Percentiles rank a stretch among this genome's conserved stretches.
Evolutionary conservation across 495 filamentous ascomycete genomes (phyloP).

Genomic region (Penicillium chermesinum): DNA sequence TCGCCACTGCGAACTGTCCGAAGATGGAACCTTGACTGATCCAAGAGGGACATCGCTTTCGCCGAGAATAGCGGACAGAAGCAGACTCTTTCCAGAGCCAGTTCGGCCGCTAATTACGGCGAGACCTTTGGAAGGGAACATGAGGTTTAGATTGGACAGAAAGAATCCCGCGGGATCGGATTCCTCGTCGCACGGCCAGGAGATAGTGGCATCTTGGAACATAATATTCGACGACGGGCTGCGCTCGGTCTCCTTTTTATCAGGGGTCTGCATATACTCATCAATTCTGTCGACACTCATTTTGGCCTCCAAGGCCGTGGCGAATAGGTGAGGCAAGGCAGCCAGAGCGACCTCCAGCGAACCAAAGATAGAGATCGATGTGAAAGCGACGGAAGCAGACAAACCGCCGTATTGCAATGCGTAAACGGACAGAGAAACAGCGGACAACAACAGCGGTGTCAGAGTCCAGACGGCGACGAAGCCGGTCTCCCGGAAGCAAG

Average conservation of each 20-base stretch:
- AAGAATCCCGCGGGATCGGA: background rate
- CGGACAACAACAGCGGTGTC: background rate
- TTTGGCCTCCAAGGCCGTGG: background rate
- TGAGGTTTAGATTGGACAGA: background rate
- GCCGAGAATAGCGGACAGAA: background rate
- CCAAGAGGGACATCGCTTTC: background rate
- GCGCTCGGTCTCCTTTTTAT: background rate
- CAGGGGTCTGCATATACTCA: background rate
- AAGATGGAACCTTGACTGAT: background rate
- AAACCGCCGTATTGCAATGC: background rate
- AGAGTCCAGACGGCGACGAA: background rate
- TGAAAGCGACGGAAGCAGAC: background rate
- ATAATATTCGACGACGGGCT: background rate
- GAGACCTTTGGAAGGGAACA: background rate
- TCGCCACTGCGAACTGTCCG: background rate
- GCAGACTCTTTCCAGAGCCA: background rate
- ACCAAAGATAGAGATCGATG: background rate
- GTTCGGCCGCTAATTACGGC: background rate
- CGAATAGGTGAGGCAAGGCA: background rate
- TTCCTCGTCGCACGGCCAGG: background rate
- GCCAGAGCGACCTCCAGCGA: background rate
- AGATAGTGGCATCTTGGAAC: background rate
- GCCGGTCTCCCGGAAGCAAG: background rate
- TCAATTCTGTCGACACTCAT: background rate
- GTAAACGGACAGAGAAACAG: background rate